Evolutionary conservation across 1,139 yeast species (phyloP), one percentile per base, ranked within the genome.

Genomic region (Candida glucosophila): DNA sequence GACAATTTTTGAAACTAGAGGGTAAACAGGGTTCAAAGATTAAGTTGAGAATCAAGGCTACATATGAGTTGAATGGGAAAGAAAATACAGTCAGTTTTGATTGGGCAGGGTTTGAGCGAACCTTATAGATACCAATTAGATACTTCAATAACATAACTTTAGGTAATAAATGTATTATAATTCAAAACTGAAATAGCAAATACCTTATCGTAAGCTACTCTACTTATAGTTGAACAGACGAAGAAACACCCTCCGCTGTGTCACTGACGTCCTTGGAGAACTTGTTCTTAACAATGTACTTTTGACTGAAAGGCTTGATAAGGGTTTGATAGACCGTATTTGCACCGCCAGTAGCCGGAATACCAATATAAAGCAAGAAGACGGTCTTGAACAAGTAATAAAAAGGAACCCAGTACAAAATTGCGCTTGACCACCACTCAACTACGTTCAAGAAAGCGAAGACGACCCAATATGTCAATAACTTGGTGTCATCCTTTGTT

Each of bases 381-480:
- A 83, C 43, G 31, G 96, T 83, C 73, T 90, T 90, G 68, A 90
- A 71, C 48, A 90, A 73, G 74, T 88, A 90, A 72, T 90, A 90
- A 54, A 90, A 86, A 46, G 99, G 98, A 41, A 90, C 58, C 93
- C 95, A 82, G 68, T 82, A 83, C 37, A 88, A 69, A 42, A 92
- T 79, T 21, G 95, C 79, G 49, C 77, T 74, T 35, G 95, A 78
- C 97, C 97, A 90, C 69, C 85, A 90, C 62, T 90, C 99, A 44
- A 85, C 49, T 26, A 90, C 90, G 52, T 78, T 82, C 62, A 90
- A 74, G 45, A 76, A 77, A 17, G 96, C 95, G 52, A 83, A 90
- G 16, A 90, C 95, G 33, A 90, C 95, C 98, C 98, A 90, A 58
- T 90, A 88, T 19, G 95, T 80, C 49, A 90, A 71, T 53, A 81